Evolutionary conservation across 108 stramenopile genomes (phyloP), one percentile per base, ranked within the genome.

Genomic region (Pseudonitzschia pungens): DNA sequence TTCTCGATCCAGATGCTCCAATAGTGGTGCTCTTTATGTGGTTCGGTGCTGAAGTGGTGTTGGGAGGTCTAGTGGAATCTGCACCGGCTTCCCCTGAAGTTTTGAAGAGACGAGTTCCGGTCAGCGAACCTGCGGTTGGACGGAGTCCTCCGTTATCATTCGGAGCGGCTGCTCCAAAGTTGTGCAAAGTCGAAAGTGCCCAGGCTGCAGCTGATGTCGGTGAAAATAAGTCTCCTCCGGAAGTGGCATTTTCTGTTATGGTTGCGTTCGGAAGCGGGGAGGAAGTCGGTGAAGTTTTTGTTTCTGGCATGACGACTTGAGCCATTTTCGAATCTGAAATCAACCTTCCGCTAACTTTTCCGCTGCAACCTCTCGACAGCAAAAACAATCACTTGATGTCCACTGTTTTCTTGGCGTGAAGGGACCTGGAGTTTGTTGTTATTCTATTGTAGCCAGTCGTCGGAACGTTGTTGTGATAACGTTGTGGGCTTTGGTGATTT

Each of bases 171-270:
- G 72, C 73, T 26, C 78, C 73, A 50, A 79, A 74, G 29, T 79
- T 72, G n/a, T 79, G 78, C 60, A 79, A 45, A 0, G 78, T 70
- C 41, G 78, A 79, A 12, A 79, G 67, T 33, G 78, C 78, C 62
- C 72, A 68, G 8, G 78, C 78, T 32, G 78, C 78, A 36, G 78
- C 78, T 22, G 78, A 73, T 15, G 78, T 79, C 15, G 78, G 78
- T 27, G 78, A 79, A 55, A 79, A 73, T 36, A 62, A 29, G 70
- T 51, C 44, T 63, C 71, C 43, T 65, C 71, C 66, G 66, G 26
- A 16, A 40, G 14, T 33, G 18, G 14, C 29, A 33, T 12, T 40
- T 41, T 4, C 60, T n/a, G 60, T 10, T 21, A 33, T 21, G 31
- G 8, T 62, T 40, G 33, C 18, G 20, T 62, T 62, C 20, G 32